Conservation (phyloP, 176 grass and related monocot species). For the Hsuehochloa calcarea region DNA sequence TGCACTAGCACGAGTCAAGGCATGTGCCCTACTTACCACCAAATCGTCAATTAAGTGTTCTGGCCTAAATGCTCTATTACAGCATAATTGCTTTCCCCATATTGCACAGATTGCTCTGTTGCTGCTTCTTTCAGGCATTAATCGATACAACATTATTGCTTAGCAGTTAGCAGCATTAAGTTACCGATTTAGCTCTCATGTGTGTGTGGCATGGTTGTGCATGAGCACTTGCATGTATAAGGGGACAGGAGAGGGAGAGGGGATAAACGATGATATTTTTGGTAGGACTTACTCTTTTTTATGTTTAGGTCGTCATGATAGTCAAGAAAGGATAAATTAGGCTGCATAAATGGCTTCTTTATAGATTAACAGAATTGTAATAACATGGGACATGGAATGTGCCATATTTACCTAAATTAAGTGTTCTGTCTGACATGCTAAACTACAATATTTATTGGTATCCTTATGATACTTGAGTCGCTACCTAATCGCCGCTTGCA, state of each 20-base stretch:
- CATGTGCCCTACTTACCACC: background rate
- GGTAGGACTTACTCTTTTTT: background rate
- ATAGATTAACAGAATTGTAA: background rate
- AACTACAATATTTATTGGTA: background rate
- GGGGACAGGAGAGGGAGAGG: background rate
- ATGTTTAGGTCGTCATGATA: background rate
- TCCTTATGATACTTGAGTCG: background rate
- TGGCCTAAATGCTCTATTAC: background rate
- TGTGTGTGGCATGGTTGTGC: background rate
- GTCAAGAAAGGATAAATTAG: background rate
- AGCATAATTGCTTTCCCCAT: constrained; percentile 4
- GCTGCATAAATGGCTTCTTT: background rate
- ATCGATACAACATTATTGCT: background rate
- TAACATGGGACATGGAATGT: background rate
- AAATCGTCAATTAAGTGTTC: background rate
- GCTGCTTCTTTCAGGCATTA: background rate
- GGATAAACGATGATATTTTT: background rate
- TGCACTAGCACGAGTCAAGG: background rate
- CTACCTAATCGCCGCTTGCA: background rate
- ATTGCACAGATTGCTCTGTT: background rate
- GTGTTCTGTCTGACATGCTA: background rate
- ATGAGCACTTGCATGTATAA: background rate
- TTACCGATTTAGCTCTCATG: background rate
- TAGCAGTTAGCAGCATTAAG: background rate
- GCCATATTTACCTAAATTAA: background rate